These are phyloP conservation scores for Pythium rhizo-oryzae DNA, from an alignment of 352 stramenopile genomes.

Conservation along the genomic window DNA sequence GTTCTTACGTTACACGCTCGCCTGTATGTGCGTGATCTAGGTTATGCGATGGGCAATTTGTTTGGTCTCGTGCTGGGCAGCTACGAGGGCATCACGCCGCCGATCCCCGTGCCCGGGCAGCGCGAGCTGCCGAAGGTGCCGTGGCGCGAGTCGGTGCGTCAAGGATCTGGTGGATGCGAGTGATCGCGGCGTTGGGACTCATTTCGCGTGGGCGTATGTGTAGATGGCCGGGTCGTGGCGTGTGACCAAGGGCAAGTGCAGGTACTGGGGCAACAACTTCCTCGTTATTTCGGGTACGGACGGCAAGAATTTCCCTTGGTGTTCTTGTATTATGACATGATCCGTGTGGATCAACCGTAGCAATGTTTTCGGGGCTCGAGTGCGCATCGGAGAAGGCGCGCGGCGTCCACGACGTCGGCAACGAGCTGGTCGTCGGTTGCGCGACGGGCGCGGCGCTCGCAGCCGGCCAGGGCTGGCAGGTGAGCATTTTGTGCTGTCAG, in stretches of 20 bases:
- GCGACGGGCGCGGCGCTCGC: slow-evolving; percentile 95
- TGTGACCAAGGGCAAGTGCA: slow-evolving; percentile 73
- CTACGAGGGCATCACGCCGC: slow-evolving; percentile 87
- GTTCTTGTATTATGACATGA: neutral
- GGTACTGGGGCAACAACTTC: slow-evolving; percentile 89
- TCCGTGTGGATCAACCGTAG: slow-evolving; percentile 29
- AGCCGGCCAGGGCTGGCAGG: slow-evolving; percentile 91
- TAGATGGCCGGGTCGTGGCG: slow-evolving; percentile 71
- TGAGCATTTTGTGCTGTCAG: no score
- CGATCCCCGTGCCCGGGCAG: slow-evolving; percentile 78
- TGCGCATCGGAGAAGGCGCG: slow-evolving; percentile 94
- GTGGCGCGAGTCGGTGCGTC: slow-evolving; percentile 69
- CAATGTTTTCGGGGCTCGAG: slow-evolving; percentile 95
- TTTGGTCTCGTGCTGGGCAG: slow-evolving; percentile 81
- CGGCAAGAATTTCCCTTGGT: neutral
- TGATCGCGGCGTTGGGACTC: no score
- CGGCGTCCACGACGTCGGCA: slow-evolving; percentile 95
- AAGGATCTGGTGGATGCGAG: neutral
- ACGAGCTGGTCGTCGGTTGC: slow-evolving; percentile 93
- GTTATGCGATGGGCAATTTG: slow-evolving; percentile 79
- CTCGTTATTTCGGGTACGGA: slow-evolving; percentile 76
- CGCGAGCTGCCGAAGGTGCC: slow-evolving; percentile 79
- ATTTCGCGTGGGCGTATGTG: neutral
- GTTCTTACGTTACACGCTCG: neutral
- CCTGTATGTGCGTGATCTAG: slow-evolving; percentile 27